Evolutionary conservation across 805 yeast species (phyloP).

Genomic region (Nakazawaea ernobii): DNA sequence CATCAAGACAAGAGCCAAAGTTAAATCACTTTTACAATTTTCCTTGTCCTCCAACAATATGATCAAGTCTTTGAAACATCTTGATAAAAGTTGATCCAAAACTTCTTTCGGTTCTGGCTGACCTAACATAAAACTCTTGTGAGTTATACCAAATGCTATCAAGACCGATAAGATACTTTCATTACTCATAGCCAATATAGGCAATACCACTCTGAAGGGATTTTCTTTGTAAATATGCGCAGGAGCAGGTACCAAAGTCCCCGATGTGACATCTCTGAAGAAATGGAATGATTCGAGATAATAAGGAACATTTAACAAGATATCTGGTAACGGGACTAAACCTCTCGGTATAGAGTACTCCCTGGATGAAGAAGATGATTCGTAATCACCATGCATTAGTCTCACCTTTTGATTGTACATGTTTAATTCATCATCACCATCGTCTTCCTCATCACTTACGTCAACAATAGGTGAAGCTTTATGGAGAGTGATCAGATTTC

Average conservation of each 20-base stretch:
- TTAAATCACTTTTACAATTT: constrained; percentile 58
- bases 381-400: background rate
- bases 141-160: constrained; percentile 44
- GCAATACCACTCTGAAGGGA: constrained; percentile 62
- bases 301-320: constrained; percentile 51
- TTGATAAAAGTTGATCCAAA: constrained; percentile 45
- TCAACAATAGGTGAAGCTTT: background rate
- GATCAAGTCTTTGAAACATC: constrained; percentile 54
- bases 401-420: background rate
- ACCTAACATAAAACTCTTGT: constrained; percentile 22
- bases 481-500: background rate
- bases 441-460: background rate
- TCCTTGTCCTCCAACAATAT: constrained; percentile 41
- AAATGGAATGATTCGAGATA: constrained; percentile 59
- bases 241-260: constrained; percentile 62
- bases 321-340: constrained; percentile 51
- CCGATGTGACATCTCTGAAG: constrained; percentile 56
- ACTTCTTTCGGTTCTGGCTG: constrained; percentile 32
- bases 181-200: constrained; percentile 59
- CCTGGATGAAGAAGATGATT: constrained; percentile 14
- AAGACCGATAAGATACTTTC: constrained; percentile 53
- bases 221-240: constrained; percentile 46
- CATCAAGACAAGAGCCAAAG: constrained; percentile 56
- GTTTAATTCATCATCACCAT: constrained; percentile 3
- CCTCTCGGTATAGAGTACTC: constrained; percentile 25